Conservation (phyloP, 257 asterid species). For the Jacaranda copaia region DNA sequence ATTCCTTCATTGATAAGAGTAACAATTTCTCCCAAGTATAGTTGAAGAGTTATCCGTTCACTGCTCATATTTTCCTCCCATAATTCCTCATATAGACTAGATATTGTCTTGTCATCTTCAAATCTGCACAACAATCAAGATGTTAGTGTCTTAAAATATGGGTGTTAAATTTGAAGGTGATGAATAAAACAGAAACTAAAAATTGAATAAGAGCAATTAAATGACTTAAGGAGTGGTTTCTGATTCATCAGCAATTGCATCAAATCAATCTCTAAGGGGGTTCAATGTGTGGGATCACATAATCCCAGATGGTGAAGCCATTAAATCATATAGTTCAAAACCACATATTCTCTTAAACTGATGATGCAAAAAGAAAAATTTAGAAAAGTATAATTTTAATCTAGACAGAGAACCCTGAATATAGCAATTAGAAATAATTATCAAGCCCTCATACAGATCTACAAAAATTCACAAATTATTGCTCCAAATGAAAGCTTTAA, state of each 20-base stretch:
- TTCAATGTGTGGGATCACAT: conserved; percentile 12
- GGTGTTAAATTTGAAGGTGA: conserved; percentile 23
- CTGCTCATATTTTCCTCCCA: conserved; percentile 99
- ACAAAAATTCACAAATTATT: conserved; percentile 3
- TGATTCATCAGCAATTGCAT: conserved; percentile 18
- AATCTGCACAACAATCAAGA: conserved; percentile 60
- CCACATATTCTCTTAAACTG: conserved; percentile 20
- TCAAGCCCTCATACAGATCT: background rate
- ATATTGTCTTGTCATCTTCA: conserved; percentile 90
- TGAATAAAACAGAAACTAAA: conserved; percentile 28
- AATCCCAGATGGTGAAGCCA: background rate
- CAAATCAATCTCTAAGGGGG: conserved; percentile 13
- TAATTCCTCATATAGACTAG: conserved; percentile 83
- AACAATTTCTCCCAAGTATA: conserved; percentile 88
- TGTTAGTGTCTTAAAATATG: conserved; percentile 12
- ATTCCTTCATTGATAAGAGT: conserved; percentile 78
- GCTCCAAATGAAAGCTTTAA: background rate
- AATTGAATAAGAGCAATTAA: conserved; percentile 15
- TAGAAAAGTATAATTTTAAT: background rate
- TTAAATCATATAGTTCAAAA: background rate
- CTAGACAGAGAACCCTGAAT: conserved; percentile 9
- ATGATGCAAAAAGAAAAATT: background rate
- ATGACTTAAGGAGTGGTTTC: conserved; percentile 9
- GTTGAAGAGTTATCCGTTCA: conserved; percentile 82
- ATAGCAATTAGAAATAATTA: background rate